These are phyloP conservation scores for Ceratocystis colombiana DNA, from an alignment of 2,329 filamentous ascomycete genomes.

Conservation along the genomic window DNA sequence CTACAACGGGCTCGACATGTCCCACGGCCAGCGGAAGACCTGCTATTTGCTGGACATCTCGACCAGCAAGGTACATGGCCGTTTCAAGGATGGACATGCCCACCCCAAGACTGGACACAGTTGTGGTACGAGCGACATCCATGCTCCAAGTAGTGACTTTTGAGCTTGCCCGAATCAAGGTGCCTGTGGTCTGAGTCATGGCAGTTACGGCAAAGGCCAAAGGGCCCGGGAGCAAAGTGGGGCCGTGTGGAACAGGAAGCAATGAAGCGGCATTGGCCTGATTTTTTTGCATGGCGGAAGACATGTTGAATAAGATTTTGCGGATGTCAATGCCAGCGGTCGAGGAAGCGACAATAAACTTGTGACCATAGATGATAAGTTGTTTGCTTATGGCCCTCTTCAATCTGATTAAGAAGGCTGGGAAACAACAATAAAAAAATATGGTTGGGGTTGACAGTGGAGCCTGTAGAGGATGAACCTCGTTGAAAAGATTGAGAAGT, in stretches of 20 bases:
- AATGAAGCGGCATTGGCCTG: neutral
- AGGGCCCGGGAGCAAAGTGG: slow-evolving; percentile 47
- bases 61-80: slow-evolving; percentile 44
- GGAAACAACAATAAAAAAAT: neutral
- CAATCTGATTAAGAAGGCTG: neutral
- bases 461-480: neutral
- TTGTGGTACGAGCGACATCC: slow-evolving; percentile 46
- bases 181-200: slow-evolving; percentile 49
- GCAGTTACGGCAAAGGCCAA: slow-evolving; percentile 51
- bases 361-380: neutral
- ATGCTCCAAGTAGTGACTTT: slow-evolving; percentile 44
- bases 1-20: slow-evolving; percentile 46
- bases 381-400: neutral
- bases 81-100: slow-evolving; percentile 46
- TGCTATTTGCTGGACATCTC: slow-evolving; percentile 34
- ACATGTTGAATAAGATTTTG: slow-evolving; percentile 2
- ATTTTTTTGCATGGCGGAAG: slow-evolving; percentile 10
- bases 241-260: slow-evolving; percentile 17
- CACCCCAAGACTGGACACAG: slow-evolving; percentile 48
- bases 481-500: neutral
- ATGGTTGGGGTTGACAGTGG: neutral
- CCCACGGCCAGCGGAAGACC: slow-evolving; percentile 33
- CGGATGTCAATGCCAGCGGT: neutral
- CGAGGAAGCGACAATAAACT: neutral
- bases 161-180: slow-evolving; percentile 46